Conservation (phyloP, 1,139 yeast genomes). For the Candida sanyaensis region DNA sequence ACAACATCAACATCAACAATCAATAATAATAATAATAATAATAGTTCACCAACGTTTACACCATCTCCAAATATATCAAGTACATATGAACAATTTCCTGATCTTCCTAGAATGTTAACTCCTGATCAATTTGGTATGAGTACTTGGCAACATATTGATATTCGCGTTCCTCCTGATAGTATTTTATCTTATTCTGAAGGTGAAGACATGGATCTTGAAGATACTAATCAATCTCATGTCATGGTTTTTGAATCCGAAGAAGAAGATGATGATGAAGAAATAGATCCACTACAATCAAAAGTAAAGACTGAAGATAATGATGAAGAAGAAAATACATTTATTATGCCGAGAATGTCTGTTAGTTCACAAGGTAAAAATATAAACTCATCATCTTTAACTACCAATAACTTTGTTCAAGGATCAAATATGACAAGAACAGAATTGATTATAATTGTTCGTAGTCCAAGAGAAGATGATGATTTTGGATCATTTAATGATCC, state of each 20-base stretch:
- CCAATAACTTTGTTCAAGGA: neutral
- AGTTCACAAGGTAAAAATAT: neutral
- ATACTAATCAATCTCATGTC: neutral
- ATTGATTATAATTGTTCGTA: neutral
- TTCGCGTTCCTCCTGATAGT: constrained; percentile 2
- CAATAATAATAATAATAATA: neutral
- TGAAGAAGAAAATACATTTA: constrained; percentile 1
- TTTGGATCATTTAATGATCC: neutral
- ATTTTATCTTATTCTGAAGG: constrained; percentile 1
- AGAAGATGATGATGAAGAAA: neutral
- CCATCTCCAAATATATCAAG: neutral
- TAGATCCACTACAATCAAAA: neutral
- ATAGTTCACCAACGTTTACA: neutral
- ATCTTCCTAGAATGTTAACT: neutral
- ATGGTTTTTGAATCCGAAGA: constrained; percentile 2
- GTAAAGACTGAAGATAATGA: neutral
- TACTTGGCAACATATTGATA: neutral
- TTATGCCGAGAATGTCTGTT: constrained; percentile 2
- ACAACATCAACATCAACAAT: no score
- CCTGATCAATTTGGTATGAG: constrained; percentile 1
- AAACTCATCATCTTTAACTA: neutral
- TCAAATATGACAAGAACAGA: neutral
- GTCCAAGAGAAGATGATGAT: neutral
- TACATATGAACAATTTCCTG: neutral
- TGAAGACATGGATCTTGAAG: neutral